Percentiles rank a stretch among this genome's conserved stretches.
Evolutionary conservation across 139 green algal species (phyloP).

Genomic region (Picochlorum sp.): DNA sequence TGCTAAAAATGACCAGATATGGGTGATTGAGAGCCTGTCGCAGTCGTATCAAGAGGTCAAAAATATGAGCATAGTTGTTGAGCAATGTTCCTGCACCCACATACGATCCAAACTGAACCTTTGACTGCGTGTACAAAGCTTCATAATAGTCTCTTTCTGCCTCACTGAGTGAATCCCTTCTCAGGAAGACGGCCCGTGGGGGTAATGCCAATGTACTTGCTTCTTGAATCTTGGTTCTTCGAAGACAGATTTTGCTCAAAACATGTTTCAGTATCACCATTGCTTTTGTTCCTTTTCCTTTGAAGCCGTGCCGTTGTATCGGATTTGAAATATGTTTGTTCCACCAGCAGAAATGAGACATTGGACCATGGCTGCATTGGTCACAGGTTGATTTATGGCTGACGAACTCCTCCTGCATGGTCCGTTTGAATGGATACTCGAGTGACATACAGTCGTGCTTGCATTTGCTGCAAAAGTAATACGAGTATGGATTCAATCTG

Average conservation of each 20-base stretch:
- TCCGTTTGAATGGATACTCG: constrained; percentile 54
- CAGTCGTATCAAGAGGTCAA: constrained; percentile 80
- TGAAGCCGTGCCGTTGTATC: constrained; percentile 64
- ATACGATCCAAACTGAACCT: constrained; percentile 67
- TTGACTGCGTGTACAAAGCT: constrained; percentile 75
- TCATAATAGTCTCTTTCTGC: constrained; percentile 89
- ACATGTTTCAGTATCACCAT: constrained; percentile 71
- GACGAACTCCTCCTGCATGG: constrained; percentile 8
- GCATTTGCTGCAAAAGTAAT: constrained; percentile 83
- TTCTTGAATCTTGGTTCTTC: constrained; percentile 86
- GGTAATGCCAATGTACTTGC: constrained; percentile 86
- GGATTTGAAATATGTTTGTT: constrained; percentile 52
- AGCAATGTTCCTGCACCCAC: constrained; percentile 33
- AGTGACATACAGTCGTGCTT: constrained; percentile 49
- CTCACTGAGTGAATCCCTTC: constrained; percentile 62
- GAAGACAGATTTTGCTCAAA: constrained; percentile 60
- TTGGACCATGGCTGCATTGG: constrained; percentile 24
- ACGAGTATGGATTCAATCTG: constrained; percentile 76
- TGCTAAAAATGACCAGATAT: constrained; percentile 67
- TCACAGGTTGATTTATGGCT: constrained; percentile 20
- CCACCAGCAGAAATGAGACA: constrained; percentile 79
- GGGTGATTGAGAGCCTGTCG: constrained; percentile 29
- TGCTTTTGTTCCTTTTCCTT: constrained; percentile 45
- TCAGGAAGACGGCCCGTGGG: constrained; percentile 59
- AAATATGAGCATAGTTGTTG: constrained; percentile 75